Evolutionary conservation across 2,329 filamentous ascomycete species (phyloP), one percentile per base, ranked within the genome.

Genomic region (Xylariaceae sp.): DNA sequence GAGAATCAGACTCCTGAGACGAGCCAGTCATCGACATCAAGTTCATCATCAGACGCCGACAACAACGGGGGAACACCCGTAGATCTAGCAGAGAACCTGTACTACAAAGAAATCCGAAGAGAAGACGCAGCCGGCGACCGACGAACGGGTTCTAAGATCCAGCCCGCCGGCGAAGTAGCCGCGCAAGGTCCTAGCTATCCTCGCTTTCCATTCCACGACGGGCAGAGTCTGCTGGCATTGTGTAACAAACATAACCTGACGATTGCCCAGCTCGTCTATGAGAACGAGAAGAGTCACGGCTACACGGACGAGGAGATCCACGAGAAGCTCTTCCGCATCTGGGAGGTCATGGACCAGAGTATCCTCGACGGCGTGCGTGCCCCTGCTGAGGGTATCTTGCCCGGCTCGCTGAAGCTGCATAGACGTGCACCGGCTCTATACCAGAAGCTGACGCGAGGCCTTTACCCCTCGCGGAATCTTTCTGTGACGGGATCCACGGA

Each of bases 311-410:
- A 79, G 8, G 77, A 80, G 15, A 80, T 81, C 48, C 73, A 73
- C 55, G 67, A 73, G n/a, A 80, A 79, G 65, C 55, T 80, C 9
- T 74, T 77, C 60, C 73, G 75, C 39, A 80, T 80, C 57, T 81
- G 78, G 78, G 72, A 80, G 37, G 78, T 80, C 53, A 81, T 81
- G 78, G 78, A 81, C 56, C 72, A 75, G 15, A 80, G 78, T 56
- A 81, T 81, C 56, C 71, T 78, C 0, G 77, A 80, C 58, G 77
- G 77, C 51, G 78, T 81, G 1, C 76, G 78, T 60, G 77, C 78
- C 1, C 74, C 77, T 0, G 58, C 73, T 0, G 74, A 78, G 53
- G 64, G 75, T 0, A 74, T 68, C 1, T 66, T 80, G 2, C 78
- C 78, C 0, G 78, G 78, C 0, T 80, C 78, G 0, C 72, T 80